Percentiles rank a stretch among this genome's conserved stretches.
Evolutionary conservation across 2,329 filamentous ascomycete species (phyloP).

Genomic region (Cytospora leucostoma): DNA sequence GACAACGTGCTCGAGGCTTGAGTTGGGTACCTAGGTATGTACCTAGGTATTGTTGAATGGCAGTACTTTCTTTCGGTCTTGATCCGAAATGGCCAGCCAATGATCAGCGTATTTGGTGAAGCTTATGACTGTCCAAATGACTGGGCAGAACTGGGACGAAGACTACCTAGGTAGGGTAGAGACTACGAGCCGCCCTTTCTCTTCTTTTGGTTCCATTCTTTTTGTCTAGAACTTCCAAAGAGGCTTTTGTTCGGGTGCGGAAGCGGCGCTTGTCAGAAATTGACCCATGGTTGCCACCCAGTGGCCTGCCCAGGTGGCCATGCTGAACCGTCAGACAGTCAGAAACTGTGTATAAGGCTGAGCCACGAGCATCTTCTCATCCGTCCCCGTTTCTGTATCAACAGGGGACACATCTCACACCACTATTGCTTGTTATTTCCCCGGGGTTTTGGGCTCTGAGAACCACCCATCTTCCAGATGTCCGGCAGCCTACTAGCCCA

Average conservation of each 20-base stretch:
- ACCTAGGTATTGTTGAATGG: too few species aligned
- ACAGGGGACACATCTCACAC: not conserved
- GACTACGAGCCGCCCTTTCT: not conserved
- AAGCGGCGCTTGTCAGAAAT: not conserved
- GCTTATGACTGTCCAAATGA: not conserved
- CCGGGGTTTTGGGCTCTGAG: not conserved
- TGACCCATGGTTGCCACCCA: not conserved
- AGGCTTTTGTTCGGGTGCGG: not conserved
- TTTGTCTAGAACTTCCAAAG: not conserved
- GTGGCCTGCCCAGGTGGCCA: not conserved
- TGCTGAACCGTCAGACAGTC: not conserved
- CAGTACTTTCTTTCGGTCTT: not conserved
- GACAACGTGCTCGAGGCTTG: too few species aligned
- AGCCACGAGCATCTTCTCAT: not conserved
- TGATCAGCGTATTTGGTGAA: not conserved
- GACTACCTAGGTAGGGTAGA: too few species aligned
- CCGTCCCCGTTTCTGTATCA: not conserved
- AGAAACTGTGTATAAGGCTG: not conserved
- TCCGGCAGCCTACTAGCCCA: not conserved
- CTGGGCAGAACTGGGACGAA: not conserved
- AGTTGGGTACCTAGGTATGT: too few species aligned
- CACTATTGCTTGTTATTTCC: not conserved
- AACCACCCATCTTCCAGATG: not conserved
- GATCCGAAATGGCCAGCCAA: not conserved
- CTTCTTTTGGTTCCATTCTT: not conserved